Conservation (phyloP, 2,329 filamentous ascomycete genomes). For the Aspergillus ibericus region DNA sequence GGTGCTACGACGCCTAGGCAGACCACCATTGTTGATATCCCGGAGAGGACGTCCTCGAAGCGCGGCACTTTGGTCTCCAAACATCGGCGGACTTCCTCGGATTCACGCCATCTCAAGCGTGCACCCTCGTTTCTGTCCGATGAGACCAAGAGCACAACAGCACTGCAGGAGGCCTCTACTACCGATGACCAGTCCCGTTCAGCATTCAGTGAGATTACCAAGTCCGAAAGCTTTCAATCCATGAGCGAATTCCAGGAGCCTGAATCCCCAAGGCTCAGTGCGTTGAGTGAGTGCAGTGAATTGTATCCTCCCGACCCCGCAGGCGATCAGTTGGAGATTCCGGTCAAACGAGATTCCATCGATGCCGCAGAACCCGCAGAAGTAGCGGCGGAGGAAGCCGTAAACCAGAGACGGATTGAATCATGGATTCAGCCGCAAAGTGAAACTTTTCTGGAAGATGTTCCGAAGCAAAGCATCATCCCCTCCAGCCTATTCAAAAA, state of each 20-base stretch:
- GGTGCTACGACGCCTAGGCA: slow-evolving; percentile 32
- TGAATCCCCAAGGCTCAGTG: slow-evolving; percentile 43
- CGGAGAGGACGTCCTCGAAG: slow-evolving; percentile 41
- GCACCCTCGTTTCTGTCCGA: slow-evolving; percentile 43
- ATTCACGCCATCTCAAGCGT: slow-evolving; percentile 31
- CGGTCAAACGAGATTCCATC: slow-evolving; percentile 22
- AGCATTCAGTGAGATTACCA: slow-evolving; percentile 32
- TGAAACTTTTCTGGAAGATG: slow-evolving; percentile 14
- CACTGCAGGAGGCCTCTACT: slow-evolving; percentile 41
- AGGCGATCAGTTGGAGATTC: slow-evolving; percentile 30
- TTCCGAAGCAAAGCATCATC: slow-evolving; percentile 19
- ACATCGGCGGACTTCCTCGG: slow-evolving; percentile 20
- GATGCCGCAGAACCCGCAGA: slow-evolving; percentile 20
- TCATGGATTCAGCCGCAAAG: slow-evolving; percentile 34
- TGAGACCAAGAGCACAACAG: slow-evolving; percentile 38
- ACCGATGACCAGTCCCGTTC: slow-evolving; percentile 29
- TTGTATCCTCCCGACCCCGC: slow-evolving; percentile 32
- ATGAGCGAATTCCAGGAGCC: slow-evolving; percentile 35
- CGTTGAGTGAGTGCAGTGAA: slow-evolving; percentile 48
- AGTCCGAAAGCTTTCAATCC: slow-evolving; percentile 38
- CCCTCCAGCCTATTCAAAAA: slow-evolving; percentile 24
- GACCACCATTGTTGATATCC: slow-evolving; percentile 34
- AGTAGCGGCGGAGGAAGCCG: slow-evolving; percentile 15
- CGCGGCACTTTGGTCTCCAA: slow-evolving; percentile 23
- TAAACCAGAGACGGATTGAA: slow-evolving; percentile 28